Conservation (phyloP, 2,329 filamentous ascomycete genomes). For the Fusarium stilboides region DNA sequence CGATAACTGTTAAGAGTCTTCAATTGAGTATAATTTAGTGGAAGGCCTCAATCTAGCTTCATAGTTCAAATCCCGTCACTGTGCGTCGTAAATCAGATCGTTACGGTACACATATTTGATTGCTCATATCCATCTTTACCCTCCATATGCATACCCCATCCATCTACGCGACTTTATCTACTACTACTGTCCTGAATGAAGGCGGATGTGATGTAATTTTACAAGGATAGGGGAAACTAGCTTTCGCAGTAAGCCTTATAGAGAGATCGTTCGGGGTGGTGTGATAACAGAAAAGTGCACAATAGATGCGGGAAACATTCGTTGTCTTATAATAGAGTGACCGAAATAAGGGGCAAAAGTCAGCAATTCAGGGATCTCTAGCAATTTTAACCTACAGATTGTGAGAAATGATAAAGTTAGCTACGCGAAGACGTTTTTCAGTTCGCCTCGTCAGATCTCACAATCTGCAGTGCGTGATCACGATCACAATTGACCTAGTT, state of each 20-base stretch:
- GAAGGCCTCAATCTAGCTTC: no score
- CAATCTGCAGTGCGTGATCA: slow-evolving; percentile 7
- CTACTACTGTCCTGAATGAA: no score
- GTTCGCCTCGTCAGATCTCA: not conserved
- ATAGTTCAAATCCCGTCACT: no score
- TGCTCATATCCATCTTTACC: no score
- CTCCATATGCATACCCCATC: no score
- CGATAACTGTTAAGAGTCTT: not conserved
- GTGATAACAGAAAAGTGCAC: not conserved
- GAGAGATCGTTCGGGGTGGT: not conserved
- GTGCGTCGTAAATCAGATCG: no score
- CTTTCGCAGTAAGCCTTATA: no score
- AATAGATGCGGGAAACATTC: not conserved
- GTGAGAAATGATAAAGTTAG: not conserved
- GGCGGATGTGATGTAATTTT: no score
- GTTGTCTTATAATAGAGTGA: not conserved
- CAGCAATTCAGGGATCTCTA: not conserved
- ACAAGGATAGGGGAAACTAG: no score
- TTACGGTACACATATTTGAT: no score
- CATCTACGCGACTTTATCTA: no score
- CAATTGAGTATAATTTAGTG: not conserved
- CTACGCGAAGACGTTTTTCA: no score
- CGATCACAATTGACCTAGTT: not conserved
- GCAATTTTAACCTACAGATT: not conserved
- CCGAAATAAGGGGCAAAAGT: not conserved